phyloP scores from a whole-genome alignment of 2,329 filamentous ascomycete genomes.

The Colletotrichum echinochloae region DNA sequence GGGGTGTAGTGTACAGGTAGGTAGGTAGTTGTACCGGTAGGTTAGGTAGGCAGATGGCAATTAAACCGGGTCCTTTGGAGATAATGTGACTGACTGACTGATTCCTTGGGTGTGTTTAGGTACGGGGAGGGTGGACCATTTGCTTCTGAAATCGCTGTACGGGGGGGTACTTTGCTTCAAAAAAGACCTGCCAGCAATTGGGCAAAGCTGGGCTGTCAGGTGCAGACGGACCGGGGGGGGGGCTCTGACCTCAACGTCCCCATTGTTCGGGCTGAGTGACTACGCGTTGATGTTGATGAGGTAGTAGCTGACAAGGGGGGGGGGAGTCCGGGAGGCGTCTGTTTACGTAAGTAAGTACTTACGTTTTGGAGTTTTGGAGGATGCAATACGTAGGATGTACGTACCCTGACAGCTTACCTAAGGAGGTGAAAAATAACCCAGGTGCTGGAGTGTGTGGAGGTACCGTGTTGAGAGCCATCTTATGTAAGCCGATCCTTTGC shows the following conservation, averaged over 20 bases:
- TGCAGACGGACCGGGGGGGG: slow-evolving; percentile 15
- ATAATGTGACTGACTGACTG: slow-evolving; percentile 42
- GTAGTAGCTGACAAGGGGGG: neutral
- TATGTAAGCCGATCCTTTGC: slow-evolving; percentile 24
- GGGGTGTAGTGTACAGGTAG: neutral
- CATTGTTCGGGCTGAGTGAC: neutral
- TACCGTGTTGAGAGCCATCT: neutral
- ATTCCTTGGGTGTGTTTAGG: too few relatives aligned
- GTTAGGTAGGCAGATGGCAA: slow-evolving; percentile 9
- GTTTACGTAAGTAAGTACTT: slow-evolving; percentile 1
- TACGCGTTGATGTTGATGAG: neutral
- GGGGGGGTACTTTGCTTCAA: neutral
- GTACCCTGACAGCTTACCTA: too few relatives aligned
- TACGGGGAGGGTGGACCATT: too few relatives aligned
- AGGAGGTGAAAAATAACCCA: too few relatives aligned
- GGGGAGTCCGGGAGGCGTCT: too few relatives aligned
- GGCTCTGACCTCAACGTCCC: slow-evolving; percentile 12
- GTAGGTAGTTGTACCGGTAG: too few relatives aligned
- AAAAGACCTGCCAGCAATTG: too few relatives aligned
- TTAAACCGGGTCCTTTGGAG: slow-evolving; percentile 32
- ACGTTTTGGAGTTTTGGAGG: too few relatives aligned
- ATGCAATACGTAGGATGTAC: slow-evolving; percentile 2
- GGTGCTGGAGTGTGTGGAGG: too few relatives aligned
- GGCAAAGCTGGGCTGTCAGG: slow-evolving; percentile 14
- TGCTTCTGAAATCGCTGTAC: slow-evolving; percentile 3